These are phyloP conservation scores for Neopestalotiopsis rosae DNA, from an alignment of 2,329 filamentous ascomycete genomes.

Conservation along the genomic window DNA sequence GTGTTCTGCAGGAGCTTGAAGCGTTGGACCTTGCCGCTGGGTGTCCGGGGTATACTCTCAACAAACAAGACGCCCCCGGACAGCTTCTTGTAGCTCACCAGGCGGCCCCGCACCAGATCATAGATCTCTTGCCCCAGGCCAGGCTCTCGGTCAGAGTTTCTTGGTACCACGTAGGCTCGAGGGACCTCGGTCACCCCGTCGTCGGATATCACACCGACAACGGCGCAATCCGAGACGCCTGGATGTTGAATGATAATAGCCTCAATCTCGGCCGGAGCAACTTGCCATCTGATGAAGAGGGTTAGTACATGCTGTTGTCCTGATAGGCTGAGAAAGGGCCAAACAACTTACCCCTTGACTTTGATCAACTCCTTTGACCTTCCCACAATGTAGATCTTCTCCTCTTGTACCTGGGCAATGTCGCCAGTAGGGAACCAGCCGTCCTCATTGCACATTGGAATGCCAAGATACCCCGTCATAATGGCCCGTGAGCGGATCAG, in stretches of 20 bases:
- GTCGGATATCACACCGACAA: background rate
- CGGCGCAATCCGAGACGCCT: conserved; percentile 10
- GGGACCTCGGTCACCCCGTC: conserved; percentile 13
- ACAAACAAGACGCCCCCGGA: conserved; percentile 13
- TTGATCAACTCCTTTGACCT: conserved; percentile 16
- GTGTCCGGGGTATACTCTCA: conserved; percentile 7
- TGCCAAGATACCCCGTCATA: conserved; percentile 11
- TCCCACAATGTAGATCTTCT: conserved; percentile 12
- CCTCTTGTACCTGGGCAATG: background rate
- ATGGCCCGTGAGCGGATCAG: background rate
- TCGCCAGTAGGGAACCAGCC: conserved; percentile 12
- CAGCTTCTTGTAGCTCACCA: conserved; percentile 15
- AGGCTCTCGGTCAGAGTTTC: background rate
- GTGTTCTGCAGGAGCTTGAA: conserved; percentile 12
- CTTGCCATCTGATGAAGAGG: conserved; percentile 5
- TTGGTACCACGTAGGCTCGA: conserved; percentile 6
- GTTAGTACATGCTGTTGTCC: background rate
- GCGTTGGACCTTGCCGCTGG: conserved; percentile 16
- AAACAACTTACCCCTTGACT: conserved; percentile 6
- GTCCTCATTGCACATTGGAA: background rate
- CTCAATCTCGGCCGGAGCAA: conserved; percentile 11
- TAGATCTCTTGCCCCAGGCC: conserved; percentile 4
- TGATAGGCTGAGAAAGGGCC: background rate
- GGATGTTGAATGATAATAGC: conserved; percentile 11
- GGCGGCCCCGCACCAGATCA: conserved; percentile 10